Base-by-base conservation (phyloP, 2,329 filamentous ascomycete species). In the Arthrobotrys pseudoclavata region DNA sequence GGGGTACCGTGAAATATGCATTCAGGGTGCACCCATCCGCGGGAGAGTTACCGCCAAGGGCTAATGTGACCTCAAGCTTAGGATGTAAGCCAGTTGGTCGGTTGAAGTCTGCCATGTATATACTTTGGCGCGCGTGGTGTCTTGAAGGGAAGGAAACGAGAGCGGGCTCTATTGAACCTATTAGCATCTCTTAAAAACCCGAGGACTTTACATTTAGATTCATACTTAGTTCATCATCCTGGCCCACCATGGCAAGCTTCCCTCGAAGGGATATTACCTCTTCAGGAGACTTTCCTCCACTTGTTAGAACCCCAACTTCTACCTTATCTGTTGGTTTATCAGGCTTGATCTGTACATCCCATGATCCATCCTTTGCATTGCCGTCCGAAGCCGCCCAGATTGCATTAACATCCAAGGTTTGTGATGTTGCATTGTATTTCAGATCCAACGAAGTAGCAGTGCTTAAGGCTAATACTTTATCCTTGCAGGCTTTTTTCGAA, bases 11-110 rank as follows among this genome's bases (percentile, higher is more conserved):
- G 47, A 82, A 81, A 48, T 80, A 81, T 13, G 80, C 79, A 63
- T 81, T 79, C 34, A 82, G 69, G 3, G 80, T 80, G 47, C 81
- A 82, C 3, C 70, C 76, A 6, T 78, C 69, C 1, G 50, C 53
- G 0, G 68, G 66, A 1, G 79, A 72, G 7, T 71, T 57, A 5
- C 52, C 69, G 0, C 76, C 66, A 5, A 69, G 50, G 10, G 69
- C 48, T 47, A 81, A 31, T n/a, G 76, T 71, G 53, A 81, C 67
- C 15, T 79, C 64, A 9, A 82, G 70, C 42, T 76, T 81, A 2
- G 81, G 81, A 34, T 82, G 81, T 1, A 82, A 71, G n/a, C 80
- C 80, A 13, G 80, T 79, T 9, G 80, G 80, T 13, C 53, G 34
- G 26, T 64, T 71, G 57, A 79, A 80, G 18, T 77, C 71, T 22